Conservation (phyloP, 2,329 filamentous ascomycete species). For the Talaromyces verruculosus region DNA sequence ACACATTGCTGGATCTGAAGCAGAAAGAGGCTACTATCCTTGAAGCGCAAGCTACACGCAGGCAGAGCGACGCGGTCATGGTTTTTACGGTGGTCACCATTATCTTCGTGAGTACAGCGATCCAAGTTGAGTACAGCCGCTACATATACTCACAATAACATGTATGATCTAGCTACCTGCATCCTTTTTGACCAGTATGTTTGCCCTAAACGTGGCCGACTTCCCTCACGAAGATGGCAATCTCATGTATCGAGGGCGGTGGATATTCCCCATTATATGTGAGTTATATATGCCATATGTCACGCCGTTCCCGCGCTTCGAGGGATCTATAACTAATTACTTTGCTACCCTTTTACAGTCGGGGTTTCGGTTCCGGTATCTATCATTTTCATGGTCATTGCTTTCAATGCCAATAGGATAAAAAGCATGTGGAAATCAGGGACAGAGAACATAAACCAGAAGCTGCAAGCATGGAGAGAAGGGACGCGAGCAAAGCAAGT, state of each 20-base stretch:
- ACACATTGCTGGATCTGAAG: conserved; percentile 9
- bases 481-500: no score
- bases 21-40: conserved; percentile 6
- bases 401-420: background rate
- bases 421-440: background rate
- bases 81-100: conserved; percentile 5
- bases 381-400: background rate
- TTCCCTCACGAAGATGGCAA: conserved; percentile 1
- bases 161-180: background rate
- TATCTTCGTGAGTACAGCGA: background rate
- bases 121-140: no score
- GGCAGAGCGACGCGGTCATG: conserved; percentile 3
- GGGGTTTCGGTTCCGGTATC: background rate
- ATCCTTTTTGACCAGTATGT: conserved; percentile 9
- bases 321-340: no score
- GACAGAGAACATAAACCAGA: background rate
- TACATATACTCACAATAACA: background rate
- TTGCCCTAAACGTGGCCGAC: conserved; percentile 7
- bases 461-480: no score
- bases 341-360: no score
- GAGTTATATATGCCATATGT: no score
- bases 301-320: no score
- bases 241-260: background rate
- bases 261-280: conserved; percentile 16
- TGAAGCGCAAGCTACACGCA: conserved; percentile 1